Evolutionary conservation across 2,329 filamentous ascomycete species (phyloP), one percentile per base, ranked within the genome.

Genomic region (Cyanodermella asteris): DNA sequence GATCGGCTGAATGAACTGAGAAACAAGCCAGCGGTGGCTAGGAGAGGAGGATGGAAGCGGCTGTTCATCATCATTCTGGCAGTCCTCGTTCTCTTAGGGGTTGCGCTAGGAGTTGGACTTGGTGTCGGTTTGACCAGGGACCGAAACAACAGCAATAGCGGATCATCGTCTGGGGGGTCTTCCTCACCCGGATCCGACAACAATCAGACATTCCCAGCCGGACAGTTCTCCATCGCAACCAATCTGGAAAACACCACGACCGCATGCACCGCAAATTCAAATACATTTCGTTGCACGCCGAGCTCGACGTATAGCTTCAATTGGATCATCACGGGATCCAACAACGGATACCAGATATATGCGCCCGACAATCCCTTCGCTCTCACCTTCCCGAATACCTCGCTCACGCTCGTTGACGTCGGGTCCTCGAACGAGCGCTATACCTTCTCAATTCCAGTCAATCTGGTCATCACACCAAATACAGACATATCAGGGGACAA

Each of bases 171-270:
- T 10, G 14, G 23, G 13, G 16, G 13, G 18, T 24, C 20, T 13
- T 28, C 32, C 24, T 22, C 33, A 20, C 22, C 34, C 19, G 30
- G 19, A 19, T 32, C 31, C 14, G 27, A 28, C 6, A n/a, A n/a
- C n/a, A n/a, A n/a, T n/a, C n/a, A n/a, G n/a, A 34, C 38, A 26
- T 73, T 73, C 36, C 72, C 71, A 2, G 47, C 59, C 2, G 72
- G 71, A 5, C 56, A 61, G n/a, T 75, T 65, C 42, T 52, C 60
- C 18, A 53, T 76, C 35, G 50, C 58, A 5, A 65, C 66, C 13
- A 60, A 59, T 30, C 59, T 76, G 19, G 50, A 55, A 24, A 58
- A 50, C 5, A 46, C 58, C 3, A 45, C 48, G 10, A 59, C 62
- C 5, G 52, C 52, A 24, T 76, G 72, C 44, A 69, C 65, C 1